Evolutionary conservation across 106 monocot genomes (phyloP), one percentile per base, ranked within the genome.

Genomic region (Phalaenopsis equestris): DNA sequence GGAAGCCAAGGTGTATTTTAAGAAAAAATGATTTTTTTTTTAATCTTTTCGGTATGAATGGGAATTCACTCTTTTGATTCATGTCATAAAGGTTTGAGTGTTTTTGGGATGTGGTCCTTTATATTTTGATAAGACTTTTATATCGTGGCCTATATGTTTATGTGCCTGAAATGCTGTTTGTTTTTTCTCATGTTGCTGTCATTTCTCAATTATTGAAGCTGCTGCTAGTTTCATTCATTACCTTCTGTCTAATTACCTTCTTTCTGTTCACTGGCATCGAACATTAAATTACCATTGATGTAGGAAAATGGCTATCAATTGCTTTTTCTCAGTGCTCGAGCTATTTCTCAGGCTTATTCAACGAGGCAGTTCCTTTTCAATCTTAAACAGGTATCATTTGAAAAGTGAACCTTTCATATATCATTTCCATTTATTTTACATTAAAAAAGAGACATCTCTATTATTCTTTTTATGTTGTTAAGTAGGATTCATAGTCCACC

Each of bases 281-380:
- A 52, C 52, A 52, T 52, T 52, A 12, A 73, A 67, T 19, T 43
- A 16, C 24, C 37, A 73, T 56, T 86, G 77, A 78, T 86, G 52
- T 84, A 96, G 96, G 96, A 93, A 46, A 96, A 96, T 91, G 96
- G 96, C 55, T 96, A 96, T 84, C 89, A 96, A 77, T 81, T 93
- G 64, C 87, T 96, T 74, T 96, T 91, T 88, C 91, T 96, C 16
- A 96, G 96, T 86, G 93, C 96, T 79, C 89, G 96, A 56, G 87
- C 96, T 78, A 91, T 96, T 84, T 91, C 93, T 81, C 93, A 96
- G 79, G 93, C 93, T 61, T 83, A 87, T 86, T 65, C 93, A 72
- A 96, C 96, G 41, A 86, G 93, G 38, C 91, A 87, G 75, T 96
- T 93, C 67, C 91, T 96, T 84, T 82, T 89, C 81, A 96, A 89